Evolutionary conservation across 805 yeast species (phyloP).

Genomic region (Candida nitratophila): DNA sequence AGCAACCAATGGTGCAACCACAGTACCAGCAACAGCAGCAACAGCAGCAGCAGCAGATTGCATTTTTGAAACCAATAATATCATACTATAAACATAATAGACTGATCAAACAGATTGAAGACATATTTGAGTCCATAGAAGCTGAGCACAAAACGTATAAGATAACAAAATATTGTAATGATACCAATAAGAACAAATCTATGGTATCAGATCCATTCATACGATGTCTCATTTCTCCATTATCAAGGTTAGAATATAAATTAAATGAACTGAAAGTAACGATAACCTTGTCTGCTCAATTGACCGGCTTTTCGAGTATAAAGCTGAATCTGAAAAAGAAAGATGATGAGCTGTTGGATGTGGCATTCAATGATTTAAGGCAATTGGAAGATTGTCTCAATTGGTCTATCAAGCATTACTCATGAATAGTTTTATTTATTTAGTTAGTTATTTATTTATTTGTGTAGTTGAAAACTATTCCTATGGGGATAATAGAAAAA

Average conservation of each 20-base stretch:
- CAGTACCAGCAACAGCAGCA: background rate
- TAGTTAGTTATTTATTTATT: too few species aligned
- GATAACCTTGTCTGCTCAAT: slow-evolving; percentile 8
- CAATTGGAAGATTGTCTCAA: slow-evolving; percentile 50
- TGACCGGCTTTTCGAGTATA: background rate
- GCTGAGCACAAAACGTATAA: slow-evolving; percentile 8
- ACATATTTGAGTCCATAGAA: slow-evolving; percentile 12
- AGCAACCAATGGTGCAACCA: slow-evolving; percentile 5
- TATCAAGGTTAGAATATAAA: slow-evolving; percentile 12
- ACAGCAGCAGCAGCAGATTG: slow-evolving; percentile 13
- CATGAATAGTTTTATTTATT: too few species aligned
- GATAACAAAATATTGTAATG: slow-evolving; percentile 14
- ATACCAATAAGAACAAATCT: slow-evolving; percentile 7
- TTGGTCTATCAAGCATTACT: slow-evolving; percentile 37
- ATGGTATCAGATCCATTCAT: slow-evolving; percentile 12
- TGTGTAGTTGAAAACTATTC: too few species aligned
- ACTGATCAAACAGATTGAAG: slow-evolving; percentile 28
- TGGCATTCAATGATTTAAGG: slow-evolving; percentile 40
- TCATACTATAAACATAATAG: slow-evolving; percentile 53
- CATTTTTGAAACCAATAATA: slow-evolving; percentile 48
- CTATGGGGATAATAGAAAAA: too few species aligned
- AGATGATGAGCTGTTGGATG: slow-evolving; percentile 28
- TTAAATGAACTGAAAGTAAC: slow-evolving; percentile 7
- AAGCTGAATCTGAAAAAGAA: background rate
- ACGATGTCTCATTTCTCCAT: slow-evolving; percentile 15